phyloP scores from a whole-genome alignment of 139 green algal genomes.

The Nannochloris sp. region DNA sequence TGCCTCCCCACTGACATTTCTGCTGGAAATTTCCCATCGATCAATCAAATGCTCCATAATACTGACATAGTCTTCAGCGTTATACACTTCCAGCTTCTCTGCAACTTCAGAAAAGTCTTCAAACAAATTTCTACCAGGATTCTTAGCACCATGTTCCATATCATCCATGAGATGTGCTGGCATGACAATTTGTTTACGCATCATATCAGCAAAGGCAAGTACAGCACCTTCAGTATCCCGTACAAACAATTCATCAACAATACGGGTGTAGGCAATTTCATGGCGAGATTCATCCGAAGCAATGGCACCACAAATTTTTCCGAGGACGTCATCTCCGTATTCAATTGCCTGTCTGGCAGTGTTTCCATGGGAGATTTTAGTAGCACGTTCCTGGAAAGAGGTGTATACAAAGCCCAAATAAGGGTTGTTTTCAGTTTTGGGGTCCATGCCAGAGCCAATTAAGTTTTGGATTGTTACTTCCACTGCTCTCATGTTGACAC shows the following conservation, averaged over 20 bases:
- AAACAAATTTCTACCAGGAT: slow-evolving; percentile 74
- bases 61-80: slow-evolving; percentile 82
- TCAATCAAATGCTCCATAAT: slow-evolving; percentile 87
- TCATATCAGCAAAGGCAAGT: slow-evolving; percentile 96
- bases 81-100: slow-evolving; percentile 65
- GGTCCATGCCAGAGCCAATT: slow-evolving; percentile 92
- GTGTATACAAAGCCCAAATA: slow-evolving; percentile 99
- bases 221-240: slow-evolving; percentile 80
- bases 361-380: slow-evolving; percentile 94
- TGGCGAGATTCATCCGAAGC: slow-evolving; percentile 92
- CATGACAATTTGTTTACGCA: slow-evolving; percentile 99
- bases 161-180: slow-evolving; percentile 97
- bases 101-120: slow-evolving; percentile 93
- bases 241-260: slow-evolving; percentile 87
- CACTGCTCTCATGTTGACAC: slow-evolving; percentile 40
- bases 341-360: slow-evolving; percentile 81
- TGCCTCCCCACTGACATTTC: slow-evolving; percentile 54
- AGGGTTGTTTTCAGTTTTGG: slow-evolving; percentile 98
- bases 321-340: slow-evolving; percentile 75
- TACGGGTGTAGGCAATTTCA: slow-evolving; percentile 89
- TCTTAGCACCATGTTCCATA: slow-evolving; percentile 52
- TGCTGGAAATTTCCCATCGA: slow-evolving; percentile 65
- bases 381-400: slow-evolving; percentile 94
- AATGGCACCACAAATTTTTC: slow-evolving; percentile 86
- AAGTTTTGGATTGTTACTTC: slow-evolving; percentile 97